phyloP scores from a whole-genome alignment of 2,329 filamentous ascomycete genomes.

The Monascus ruber region DNA sequence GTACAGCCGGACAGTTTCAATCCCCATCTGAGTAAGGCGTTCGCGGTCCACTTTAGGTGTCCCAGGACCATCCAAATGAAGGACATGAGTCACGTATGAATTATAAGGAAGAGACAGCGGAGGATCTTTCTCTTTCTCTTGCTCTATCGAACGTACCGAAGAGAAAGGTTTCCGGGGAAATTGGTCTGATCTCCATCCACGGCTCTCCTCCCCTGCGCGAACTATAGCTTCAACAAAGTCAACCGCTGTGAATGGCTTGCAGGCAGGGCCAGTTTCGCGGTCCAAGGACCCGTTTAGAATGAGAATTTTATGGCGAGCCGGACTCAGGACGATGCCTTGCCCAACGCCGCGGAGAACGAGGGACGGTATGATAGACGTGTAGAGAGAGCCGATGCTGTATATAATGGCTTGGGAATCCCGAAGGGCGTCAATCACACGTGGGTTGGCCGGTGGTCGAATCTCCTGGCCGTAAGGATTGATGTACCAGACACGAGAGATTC shows the following conservation, averaged over 20 bases:
- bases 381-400: conserved; percentile 89
- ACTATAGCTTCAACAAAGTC: conserved; percentile 78
- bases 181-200: conserved; percentile 29
- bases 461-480: conserved; percentile 98
- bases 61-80: conserved; percentile 62
- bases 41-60: conserved; percentile 60
- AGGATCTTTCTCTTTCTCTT: conserved; percentile 3
- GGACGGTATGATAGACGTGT: conserved; percentile 77
- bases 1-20: conserved; percentile 67
- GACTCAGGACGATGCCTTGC: conserved; percentile 44
- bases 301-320: conserved; percentile 58
- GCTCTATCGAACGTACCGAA: conserved; percentile 3
- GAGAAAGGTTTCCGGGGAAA: background rate
- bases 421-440: conserved; percentile 62
- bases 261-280: conserved; percentile 68
- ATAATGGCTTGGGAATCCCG: conserved; percentile 56
- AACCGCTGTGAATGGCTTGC: conserved; percentile 54
- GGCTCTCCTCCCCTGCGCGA: conserved; percentile 59
- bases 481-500: conserved; percentile 83
- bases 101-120: conserved; percentile 38
- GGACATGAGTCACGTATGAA: conserved; percentile 69
- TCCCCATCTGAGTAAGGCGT: conserved; percentile 53
- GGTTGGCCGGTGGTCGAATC: conserved; percentile 74
- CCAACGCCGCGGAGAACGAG: conserved; percentile 69
- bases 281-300: conserved; percentile 77